A percentile compares a stretch with the other conserved stretches of the same genome.
Conservation (phyloP, 169 alveolate genomes). For the Plasmodium vivax region DNA sequence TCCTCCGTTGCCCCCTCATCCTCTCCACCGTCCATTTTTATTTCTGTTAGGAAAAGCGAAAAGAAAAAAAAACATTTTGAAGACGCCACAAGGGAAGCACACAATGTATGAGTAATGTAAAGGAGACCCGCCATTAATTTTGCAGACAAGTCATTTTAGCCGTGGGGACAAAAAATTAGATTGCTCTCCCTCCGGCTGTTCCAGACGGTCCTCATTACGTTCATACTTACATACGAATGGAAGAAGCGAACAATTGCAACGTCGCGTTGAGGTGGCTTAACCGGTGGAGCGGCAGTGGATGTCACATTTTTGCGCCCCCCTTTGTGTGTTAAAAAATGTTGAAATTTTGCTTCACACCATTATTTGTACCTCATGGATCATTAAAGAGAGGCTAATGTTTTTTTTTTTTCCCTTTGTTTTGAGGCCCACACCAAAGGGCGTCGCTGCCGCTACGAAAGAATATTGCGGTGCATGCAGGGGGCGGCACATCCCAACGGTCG, state of each 20-base stretch:
- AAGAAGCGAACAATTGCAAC: background rate
- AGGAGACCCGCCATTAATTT: background rate
- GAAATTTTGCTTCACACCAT: background rate
- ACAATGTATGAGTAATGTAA: background rate
- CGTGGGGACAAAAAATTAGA: background rate
- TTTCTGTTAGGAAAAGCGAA: background rate
- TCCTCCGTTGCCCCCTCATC: constrained; percentile 22
- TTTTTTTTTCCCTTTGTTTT: background rate
- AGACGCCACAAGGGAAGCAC: background rate
- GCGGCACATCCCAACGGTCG: background rate
- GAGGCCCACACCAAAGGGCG: background rate
- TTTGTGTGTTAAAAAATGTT: background rate
- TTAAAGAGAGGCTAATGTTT: background rate
- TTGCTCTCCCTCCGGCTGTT: background rate
- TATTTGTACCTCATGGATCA: background rate
- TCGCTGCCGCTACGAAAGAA: background rate
- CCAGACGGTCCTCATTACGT: background rate
- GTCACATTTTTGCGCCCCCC: background rate
- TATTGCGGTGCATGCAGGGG: background rate
- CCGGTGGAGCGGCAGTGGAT: background rate
- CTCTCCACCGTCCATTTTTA: constrained; percentile 32
- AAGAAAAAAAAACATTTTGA: background rate
- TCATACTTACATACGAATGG: background rate
- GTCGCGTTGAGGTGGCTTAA: background rate
- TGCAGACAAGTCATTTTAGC: background rate